These are phyloP conservation scores for Rhodotorula sp. DNA, from an alignment of 1,284 basidiomycete species.

Conservation along the genomic window DNA sequence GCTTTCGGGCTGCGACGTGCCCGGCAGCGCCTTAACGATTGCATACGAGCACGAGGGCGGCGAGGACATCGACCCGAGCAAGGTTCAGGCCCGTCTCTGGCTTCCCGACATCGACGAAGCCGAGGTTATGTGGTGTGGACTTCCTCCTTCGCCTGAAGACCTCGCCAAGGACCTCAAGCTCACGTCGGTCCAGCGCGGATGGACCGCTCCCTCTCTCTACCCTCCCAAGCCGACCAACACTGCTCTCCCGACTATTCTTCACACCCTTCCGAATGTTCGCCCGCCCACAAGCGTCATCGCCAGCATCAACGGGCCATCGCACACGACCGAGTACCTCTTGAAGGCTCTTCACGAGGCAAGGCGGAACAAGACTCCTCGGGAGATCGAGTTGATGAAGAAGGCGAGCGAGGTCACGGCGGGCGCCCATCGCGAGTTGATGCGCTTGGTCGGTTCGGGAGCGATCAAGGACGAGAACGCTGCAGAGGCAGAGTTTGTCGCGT, in stretches of 20 bases:
- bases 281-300: constrained; percentile 56
- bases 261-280: constrained; percentile 46
- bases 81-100: constrained; percentile 48
- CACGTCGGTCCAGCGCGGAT: constrained; percentile 55
- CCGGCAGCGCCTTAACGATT: constrained; percentile 66
- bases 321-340: constrained; percentile 61
- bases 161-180: constrained; percentile 24
- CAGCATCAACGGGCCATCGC: constrained; percentile 53
- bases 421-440: constrained; percentile 81
- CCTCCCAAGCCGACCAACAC: constrained; percentile 68
- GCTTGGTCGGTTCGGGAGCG: constrained; percentile 64
- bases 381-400: constrained; percentile 61
- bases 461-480: constrained; percentile 87
- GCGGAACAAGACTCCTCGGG: constrained; percentile 69
- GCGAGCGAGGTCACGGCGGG: constrained; percentile 80
- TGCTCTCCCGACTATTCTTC: constrained; percentile 25
- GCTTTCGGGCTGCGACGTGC: constrained; percentile 70
- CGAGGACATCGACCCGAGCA: constrained; percentile 55
- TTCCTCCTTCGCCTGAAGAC: constrained; percentile 62
- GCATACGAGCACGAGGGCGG: constrained; percentile 53
- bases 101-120: constrained; percentile 32
- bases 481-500: constrained; percentile 84
- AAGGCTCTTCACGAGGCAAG: constrained; percentile 72
- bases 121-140: constrained; percentile 37
- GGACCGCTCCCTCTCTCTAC: constrained; percentile 79